Evolutionary conservation across 2,329 filamentous ascomycete species (phyloP), one percentile per base, ranked within the genome.

Genomic region (Epichloe festucae): DNA sequence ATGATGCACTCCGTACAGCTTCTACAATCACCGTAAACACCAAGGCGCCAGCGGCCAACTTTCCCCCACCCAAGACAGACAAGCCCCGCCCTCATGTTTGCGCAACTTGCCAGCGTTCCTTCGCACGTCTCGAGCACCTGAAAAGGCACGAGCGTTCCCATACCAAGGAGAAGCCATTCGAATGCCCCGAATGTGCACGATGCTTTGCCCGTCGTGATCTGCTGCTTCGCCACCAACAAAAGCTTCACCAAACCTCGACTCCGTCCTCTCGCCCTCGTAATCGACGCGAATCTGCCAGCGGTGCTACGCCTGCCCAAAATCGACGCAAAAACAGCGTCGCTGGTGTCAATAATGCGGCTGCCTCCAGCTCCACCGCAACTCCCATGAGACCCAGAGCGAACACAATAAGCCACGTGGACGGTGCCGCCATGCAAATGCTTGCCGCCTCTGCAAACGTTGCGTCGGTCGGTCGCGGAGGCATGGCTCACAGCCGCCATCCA

Each of bases 81-180:
- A 98, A 97, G 73, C 93, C 93, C 52, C 82, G 91, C 57, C 93
- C 93, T 57, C 93, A 98, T 70, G 84, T 95, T 54, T 98, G 93
- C 73, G 82, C 76, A 41, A 97, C 90, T 46, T 98, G 93, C 68
- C 81, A 84, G 62, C 84, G 93, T 58, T 95, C 88, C 35, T 98
- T 98, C 67, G 93, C 93, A 53, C 84, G 93, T 55, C 73, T 98
- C 60, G 93, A 98, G 71, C 93, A 98, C 67, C 73, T 98, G 59
- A 98, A 98, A 73, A 85, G 93, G 55, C 93, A 98, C 69, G 93
- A 97, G 71, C 82, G 93, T 56, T 95, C 89, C n/a, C 90, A 96
- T 66, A 96, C 90, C 44, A 96, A 98, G 68, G 90, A 98, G 72
- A 98, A 98, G 74, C 93, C 93, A 1, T 98, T 98, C 62, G 89